A percentile compares a stretch with the other conserved stretches of the same genome.
phyloP scores from a whole-genome alignment of 495 filamentous ascomycete genomes.

The Amniculicola lignicola region DNA sequence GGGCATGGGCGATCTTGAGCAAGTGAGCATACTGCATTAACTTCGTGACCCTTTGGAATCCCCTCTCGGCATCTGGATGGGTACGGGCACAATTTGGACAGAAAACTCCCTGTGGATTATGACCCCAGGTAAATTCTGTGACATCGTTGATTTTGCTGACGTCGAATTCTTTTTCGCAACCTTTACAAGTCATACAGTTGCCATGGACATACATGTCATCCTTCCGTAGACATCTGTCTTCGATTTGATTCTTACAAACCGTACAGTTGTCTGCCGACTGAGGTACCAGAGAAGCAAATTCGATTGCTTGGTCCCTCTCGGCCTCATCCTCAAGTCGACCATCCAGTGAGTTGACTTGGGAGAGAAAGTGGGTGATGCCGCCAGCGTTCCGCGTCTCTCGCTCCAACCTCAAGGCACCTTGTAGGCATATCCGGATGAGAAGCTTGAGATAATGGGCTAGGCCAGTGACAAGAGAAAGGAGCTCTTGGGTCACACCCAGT shows the following conservation, averaged over 20 bases:
- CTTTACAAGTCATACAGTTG: conserved; percentile 70
- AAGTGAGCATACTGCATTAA: conserved; percentile 93
- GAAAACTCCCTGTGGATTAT: conserved; percentile 60
- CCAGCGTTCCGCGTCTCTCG: conserved; percentile 70
- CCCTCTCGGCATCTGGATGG: conserved; percentile 49
- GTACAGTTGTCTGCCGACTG: conserved; percentile 73
- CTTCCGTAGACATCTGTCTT: conserved; percentile 79
- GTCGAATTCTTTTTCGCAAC: conserved; percentile 71
- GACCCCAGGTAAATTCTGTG: conserved; percentile 62
- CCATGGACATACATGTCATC: conserved; percentile 79
- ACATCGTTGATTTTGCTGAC: too few relatives aligned
- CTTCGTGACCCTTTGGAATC: conserved; percentile 68
- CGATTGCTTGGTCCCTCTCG: conserved; percentile 67
- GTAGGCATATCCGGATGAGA: conserved; percentile 92
- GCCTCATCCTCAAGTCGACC: conserved; percentile 44
- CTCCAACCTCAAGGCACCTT: conserved; percentile 88
- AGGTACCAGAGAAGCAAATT: conserved; percentile 69
- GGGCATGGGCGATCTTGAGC: conserved; percentile 83
- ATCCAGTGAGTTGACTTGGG: conserved; percentile 58
- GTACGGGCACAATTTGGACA: conserved; percentile 66
- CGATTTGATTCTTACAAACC: conserved; percentile 78
- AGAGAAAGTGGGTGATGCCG: conserved; percentile 75
- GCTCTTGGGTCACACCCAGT: conserved; percentile 93
- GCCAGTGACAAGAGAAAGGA: conserved; percentile 91
- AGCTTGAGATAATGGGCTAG: conserved; percentile 98